Conservation (phyloP, 805 yeast species). For the Teunomyces stri region DNA sequence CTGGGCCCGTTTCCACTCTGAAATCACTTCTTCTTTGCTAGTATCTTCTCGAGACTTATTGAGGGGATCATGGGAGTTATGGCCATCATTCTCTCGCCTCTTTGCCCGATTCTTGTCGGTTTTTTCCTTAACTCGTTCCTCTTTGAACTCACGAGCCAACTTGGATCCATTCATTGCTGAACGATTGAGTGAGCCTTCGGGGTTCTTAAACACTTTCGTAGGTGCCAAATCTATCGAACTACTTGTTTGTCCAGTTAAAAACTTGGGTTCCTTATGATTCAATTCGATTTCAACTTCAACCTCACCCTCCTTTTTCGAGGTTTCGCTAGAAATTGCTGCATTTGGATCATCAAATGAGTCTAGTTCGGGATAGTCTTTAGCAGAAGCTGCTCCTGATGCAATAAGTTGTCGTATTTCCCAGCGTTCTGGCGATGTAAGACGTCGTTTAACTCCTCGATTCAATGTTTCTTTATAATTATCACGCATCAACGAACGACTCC, state of each 20-base stretch:
- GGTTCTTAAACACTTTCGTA: slow-evolving; percentile 60
- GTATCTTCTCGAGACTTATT: slow-evolving; percentile 7
- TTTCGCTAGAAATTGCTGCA: slow-evolving; percentile 24
- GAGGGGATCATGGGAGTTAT: slow-evolving; percentile 37
- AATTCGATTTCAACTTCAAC: slow-evolving; percentile 71
- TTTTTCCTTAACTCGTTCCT: slow-evolving; percentile 50
- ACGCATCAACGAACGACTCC: neutral
- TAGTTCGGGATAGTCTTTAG: slow-evolving; percentile 68
- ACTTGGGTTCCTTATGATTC: slow-evolving; percentile 65
- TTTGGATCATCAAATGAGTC: slow-evolving; percentile 22
- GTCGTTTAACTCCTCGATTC: slow-evolving; percentile 26
- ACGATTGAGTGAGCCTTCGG: slow-evolving; percentile 75
- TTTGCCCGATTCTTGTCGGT: slow-evolving; percentile 44
- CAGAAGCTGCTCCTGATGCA: slow-evolving; percentile 70
- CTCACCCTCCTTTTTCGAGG: slow-evolving; percentile 24
- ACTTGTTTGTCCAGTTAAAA: slow-evolving; percentile 56
- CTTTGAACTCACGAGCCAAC: slow-evolving; percentile 62
- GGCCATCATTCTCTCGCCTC: slow-evolving; percentile 24
- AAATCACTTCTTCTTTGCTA: slow-evolving; percentile 18
- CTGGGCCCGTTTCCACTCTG: slow-evolving; percentile 27
- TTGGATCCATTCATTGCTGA: slow-evolving; percentile 76
- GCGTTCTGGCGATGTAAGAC: slow-evolving; percentile 79
- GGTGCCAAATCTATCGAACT: slow-evolving; percentile 43
- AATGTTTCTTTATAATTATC: neutral
- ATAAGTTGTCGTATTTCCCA: slow-evolving; percentile 88